Conservation (phyloP, 2,329 filamentous ascomycete genomes). For the Phialocephala subalpina region DNA sequence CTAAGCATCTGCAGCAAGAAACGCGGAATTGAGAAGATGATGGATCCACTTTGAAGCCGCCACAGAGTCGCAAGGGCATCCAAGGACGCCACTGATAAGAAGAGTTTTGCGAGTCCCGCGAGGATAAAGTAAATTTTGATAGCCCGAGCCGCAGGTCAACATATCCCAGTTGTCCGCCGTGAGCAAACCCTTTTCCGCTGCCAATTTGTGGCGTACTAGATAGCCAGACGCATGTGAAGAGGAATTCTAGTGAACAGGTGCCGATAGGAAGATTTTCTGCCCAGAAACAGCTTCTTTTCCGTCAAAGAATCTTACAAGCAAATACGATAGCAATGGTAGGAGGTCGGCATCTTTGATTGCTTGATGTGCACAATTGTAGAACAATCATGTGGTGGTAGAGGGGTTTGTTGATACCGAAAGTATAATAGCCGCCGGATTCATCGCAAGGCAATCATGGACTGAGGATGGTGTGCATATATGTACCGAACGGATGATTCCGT, state of each 20-base stretch:
- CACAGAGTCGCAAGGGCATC: not conserved
- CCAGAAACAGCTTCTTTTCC: not conserved
- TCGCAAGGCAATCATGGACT: not conserved
- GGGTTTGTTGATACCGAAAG: not conserved
- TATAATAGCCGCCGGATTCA: not conserved
- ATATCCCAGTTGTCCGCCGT: not conserved
- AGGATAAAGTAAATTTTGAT: not conserved
- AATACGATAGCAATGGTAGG: not conserved
- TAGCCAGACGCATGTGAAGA: conserved; percentile 6
- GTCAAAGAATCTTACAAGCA: not conserved
- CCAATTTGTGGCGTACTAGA: not conserved
- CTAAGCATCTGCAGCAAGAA: not conserved
- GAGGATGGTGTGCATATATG: not conserved
- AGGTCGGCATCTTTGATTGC: not conserved
- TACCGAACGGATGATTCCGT: not conserved
- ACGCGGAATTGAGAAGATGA: not conserved
- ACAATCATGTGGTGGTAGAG: not conserved
- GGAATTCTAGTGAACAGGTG: not conserved
- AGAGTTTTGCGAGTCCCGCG: not conserved
- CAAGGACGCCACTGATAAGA: conserved; percentile 8
- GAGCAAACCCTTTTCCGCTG: not conserved
- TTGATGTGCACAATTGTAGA: not conserved
- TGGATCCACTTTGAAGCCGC: not conserved
- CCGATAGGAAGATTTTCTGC: not conserved
- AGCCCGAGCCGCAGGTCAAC: not conserved